Conservation (phyloP, 441 rosid genomes). For the Aquilaria agallochum region DNA sequence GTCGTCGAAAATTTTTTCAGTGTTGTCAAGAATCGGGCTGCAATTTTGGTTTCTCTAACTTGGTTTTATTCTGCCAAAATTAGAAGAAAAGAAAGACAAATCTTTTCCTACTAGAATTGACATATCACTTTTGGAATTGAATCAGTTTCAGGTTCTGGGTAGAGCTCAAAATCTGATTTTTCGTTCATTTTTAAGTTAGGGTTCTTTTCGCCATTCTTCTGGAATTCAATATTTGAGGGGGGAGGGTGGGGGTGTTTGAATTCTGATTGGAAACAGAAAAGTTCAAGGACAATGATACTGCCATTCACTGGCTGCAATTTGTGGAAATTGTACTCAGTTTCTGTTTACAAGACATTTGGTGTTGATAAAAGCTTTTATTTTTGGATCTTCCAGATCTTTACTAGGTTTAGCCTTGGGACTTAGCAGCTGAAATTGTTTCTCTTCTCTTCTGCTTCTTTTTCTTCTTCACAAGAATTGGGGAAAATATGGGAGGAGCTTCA, state of each 20-base stretch:
- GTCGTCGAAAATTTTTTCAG: slow-evolving; percentile 1
- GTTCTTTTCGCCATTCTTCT: neutral
- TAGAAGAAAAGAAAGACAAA: too few relatives aligned
- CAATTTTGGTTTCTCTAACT: slow-evolving; percentile 25
- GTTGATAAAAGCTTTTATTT: slow-evolving; percentile 71
- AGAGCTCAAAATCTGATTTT: slow-evolving; percentile 3
- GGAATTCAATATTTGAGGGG: slow-evolving; percentile 11
- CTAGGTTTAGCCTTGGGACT: slow-evolving; percentile 49
- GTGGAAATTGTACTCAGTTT: slow-evolving; percentile 50
- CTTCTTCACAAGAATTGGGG: slow-evolving; percentile 9
- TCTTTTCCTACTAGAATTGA: slow-evolving; percentile 3
- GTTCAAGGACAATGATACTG: slow-evolving; percentile 51
- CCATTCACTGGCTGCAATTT: slow-evolving; percentile 38
- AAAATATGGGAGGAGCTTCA: slow-evolving; percentile 55
- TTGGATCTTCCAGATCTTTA: slow-evolving; percentile 90
- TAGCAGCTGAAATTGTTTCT: slow-evolving; percentile 21
- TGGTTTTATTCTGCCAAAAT: neutral
- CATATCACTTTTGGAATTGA: slow-evolving; percentile 8
- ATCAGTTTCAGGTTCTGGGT: slow-evolving; percentile 26
- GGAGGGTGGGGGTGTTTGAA: slow-evolving; percentile 18
- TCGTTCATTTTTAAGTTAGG: slow-evolving; percentile 5
- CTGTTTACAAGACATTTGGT: slow-evolving; percentile 43
- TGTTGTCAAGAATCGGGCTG: slow-evolving; percentile 27
- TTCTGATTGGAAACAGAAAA: slow-evolving; percentile 25
- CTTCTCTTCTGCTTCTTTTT: slow-evolving; percentile 17